phyloP scores from a whole-genome alignment of 106 monocot genomes.

The Posidonia australis region DNA sequence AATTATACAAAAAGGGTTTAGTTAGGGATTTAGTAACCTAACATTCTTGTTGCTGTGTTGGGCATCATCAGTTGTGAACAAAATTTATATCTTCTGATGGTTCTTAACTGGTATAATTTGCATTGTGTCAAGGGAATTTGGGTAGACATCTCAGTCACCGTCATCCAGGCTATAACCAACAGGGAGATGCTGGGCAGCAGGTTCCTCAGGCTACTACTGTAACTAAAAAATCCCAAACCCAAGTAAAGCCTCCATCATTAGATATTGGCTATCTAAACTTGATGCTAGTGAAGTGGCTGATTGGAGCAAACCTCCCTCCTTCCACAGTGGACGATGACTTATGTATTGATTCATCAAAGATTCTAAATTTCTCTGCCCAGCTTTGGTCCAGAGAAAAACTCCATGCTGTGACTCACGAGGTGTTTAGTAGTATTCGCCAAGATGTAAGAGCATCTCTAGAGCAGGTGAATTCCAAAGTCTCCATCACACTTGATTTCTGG shows the following conservation, averaged over 20 bases:
- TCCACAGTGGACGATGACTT: slow-evolving; percentile 41
- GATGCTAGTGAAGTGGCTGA: slow-evolving; percentile 62
- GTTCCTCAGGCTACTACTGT: slow-evolving; percentile 5
- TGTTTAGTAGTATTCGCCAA: slow-evolving; percentile 61
- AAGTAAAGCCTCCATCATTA: slow-evolving; percentile 18
- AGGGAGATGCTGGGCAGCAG: slow-evolving; percentile 30
- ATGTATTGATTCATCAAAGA: slow-evolving; percentile 35
- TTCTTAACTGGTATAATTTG: neutral
- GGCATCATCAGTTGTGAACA: too few species aligned
- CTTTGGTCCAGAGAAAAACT: slow-evolving; percentile 63
- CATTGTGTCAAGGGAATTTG: slow-evolving; percentile 52
- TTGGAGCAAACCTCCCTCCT: slow-evolving; percentile 40
- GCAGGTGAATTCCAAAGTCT: slow-evolving; percentile 52
- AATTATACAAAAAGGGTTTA: too few species aligned
- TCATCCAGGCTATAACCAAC: slow-evolving; percentile 71
- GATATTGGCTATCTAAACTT: slow-evolving; percentile 70
- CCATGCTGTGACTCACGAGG: slow-evolving; percentile 32
- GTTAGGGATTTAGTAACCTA: too few species aligned
- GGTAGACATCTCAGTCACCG: slow-evolving; percentile 83
- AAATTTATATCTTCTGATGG: too few species aligned
- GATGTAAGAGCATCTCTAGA: slow-evolving; percentile 54
- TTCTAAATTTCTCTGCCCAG: slow-evolving; percentile 49
- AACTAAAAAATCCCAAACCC: slow-evolving; percentile 32
- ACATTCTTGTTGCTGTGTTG: too few species aligned
- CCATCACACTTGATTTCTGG: slow-evolving; percentile 72